phyloP scores from a whole-genome alignment of 345 rosid genomes.

The Carallia pectinifolia region DNA sequence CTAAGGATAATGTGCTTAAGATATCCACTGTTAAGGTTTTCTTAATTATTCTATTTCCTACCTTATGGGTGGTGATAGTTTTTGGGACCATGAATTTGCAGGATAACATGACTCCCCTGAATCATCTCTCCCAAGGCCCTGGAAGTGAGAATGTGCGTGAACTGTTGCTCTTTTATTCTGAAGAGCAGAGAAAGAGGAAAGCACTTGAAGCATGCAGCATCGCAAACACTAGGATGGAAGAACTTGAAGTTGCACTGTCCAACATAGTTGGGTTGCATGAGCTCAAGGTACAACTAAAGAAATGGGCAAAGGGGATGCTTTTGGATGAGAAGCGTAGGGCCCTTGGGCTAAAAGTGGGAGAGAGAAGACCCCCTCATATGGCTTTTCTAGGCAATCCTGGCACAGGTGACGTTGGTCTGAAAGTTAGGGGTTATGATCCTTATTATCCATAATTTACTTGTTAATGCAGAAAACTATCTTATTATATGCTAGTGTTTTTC shows the following conservation, averaged over 20 bases:
- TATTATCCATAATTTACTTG: not conserved
- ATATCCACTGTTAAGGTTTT: slow-evolving; percentile 7
- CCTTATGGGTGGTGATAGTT: slow-evolving; percentile 9
- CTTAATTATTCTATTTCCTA: not conserved
- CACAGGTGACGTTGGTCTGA: slow-evolving; percentile 52
- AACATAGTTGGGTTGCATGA: slow-evolving; percentile 80
- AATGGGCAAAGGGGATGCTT: slow-evolving; percentile 99
- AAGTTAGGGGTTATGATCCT: slow-evolving; percentile 3
- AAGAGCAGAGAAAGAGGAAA: slow-evolving; percentile 74
- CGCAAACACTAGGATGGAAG: slow-evolving; percentile 87
- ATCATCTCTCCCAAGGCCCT: slow-evolving; percentile 82
- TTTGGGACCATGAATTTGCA: slow-evolving; percentile 28
- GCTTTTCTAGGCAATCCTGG: slow-evolving; percentile 98
- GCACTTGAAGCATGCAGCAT: slow-evolving; percentile 77
- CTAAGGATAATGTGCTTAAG: slow-evolving; percentile 68
- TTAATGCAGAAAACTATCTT: too few relatives aligned
- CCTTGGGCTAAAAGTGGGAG: slow-evolving; percentile 80
- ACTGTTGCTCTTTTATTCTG: slow-evolving; percentile 55
- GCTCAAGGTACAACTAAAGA: slow-evolving; percentile 80
- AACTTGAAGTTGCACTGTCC: slow-evolving; percentile 71
- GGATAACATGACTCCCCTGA: slow-evolving; percentile 93
- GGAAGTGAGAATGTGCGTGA: slow-evolving; percentile 65
- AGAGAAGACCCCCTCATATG: slow-evolving; percentile 95
- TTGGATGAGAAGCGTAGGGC: slow-evolving; percentile 95
- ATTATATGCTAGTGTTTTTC: too few relatives aligned